Evolutionary conservation across 2,329 filamentous ascomycete species (phyloP).

Genomic region (Ophiostoma sp.): DNA sequence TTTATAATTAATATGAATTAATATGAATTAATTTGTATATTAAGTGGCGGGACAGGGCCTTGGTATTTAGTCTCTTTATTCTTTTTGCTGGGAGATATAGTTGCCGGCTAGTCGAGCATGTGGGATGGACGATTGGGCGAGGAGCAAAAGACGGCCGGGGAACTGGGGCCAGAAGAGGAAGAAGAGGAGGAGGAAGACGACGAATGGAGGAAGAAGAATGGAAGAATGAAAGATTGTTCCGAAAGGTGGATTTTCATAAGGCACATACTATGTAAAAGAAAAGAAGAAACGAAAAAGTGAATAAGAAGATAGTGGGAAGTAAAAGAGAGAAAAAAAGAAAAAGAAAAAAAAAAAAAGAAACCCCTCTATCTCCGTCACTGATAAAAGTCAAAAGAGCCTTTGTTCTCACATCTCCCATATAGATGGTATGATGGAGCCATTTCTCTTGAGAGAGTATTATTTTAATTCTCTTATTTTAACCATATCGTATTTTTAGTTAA

Average conservation of each 20-base stretch:
- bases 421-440: too few relatives aligned
- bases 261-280: not conserved
- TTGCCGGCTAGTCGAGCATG: constrained; percentile 17
- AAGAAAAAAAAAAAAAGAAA: not conserved
- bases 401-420: not conserved
- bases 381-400: not conserved
- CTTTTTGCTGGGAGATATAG: not conserved
- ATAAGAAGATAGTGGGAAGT: too few relatives aligned
- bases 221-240: not conserved
- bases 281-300: not conserved
- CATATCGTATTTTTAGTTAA: too few relatives aligned
- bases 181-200: not conserved
- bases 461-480: too few relatives aligned
- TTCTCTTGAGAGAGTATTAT: too few relatives aligned
- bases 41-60: not conserved
- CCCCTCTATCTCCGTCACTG: not conserved
- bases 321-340: not conserved
- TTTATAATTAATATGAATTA: not conserved
- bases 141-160: constrained; percentile 15
- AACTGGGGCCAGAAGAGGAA: constrained; percentile 12
- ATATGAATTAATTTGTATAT: not conserved
- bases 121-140: constrained; percentile 25
- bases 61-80: not conserved
- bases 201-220: not conserved
- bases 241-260: too few relatives aligned